Evolutionary conservation across 495 filamentous ascomycete genomes (phyloP), one percentile per base, ranked within the genome.

Genomic region (Sporormia fimetaria): DNA sequence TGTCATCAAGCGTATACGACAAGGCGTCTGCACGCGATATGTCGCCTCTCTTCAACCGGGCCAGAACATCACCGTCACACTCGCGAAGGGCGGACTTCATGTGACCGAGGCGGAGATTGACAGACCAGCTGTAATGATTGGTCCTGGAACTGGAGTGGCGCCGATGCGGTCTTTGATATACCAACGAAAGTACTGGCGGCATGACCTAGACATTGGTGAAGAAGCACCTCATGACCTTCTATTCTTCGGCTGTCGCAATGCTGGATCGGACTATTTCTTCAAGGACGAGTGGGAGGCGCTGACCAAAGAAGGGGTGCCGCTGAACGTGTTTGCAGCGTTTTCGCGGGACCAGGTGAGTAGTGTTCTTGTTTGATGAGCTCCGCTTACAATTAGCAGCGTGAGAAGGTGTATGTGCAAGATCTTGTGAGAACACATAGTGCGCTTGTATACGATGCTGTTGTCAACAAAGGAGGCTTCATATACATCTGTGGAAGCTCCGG

Each of bases 341-440:
- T 96, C 90, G 1, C 66, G 90, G 2, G 76, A 84, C 48, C 75
- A 82, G 58, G 57, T 60, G 21, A 9, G 49, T 36, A n/a, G 3
- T 18, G 4, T 11, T 3, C 8, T 22, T 33, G 15, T 17, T n/a
- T n/a, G n/a, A n/a, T n/a, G n/a, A 5, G 11, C 24, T 24, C 14
- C 11, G n/a, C 44, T 56, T 29, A 51, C 11, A 7, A 7, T 18
- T 1, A 22, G 5, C 31, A 59, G 55, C 45, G 48, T 17, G 65
- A 75, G 44, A 94, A 94, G 61, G 58, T 81, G 20, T 99, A 99
- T 54, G 88, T 99, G 7, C 90, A 99, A 54, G 76, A 94, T 58
- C 63, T 78, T 3, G 73, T 99, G 31, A 70, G 77, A 0, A 61
- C 76, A 52, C 62, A 84, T 12, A 70, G 67, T 0, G 27, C 43